Evolutionary conservation across 2,329 filamentous ascomycete species (phyloP), one percentile per base, ranked within the genome.

Genomic region (Arthroderma sp.): DNA sequence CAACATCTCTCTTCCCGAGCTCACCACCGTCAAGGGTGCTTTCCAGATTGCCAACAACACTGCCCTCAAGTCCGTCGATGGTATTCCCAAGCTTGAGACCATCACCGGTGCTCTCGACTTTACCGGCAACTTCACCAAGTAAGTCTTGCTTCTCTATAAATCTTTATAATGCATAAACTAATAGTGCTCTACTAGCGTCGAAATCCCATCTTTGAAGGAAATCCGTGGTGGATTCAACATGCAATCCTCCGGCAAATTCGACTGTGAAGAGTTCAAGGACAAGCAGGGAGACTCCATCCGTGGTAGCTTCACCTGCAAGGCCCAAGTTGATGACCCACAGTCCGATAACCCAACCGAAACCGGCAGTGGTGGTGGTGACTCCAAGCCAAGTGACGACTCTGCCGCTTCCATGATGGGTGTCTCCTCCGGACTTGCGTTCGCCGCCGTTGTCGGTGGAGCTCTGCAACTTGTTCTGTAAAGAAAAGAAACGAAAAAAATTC

Each of bases 31-130:
- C 57, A 78, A 75, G 54, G 88, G 86, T 69, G 86, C 83, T 62
- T 77, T 94, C 62, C 79, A 83, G 55, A 78, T 98, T 59, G 82
- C 84, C 67, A 94, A 94, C 78, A 95, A 96, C 80, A 85, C 86
- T 49, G 70, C 72, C 45, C 75, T 95, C 31, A 55, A 66, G 46
- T 62, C 69, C 49, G 72, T 95, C 46, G 66, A 75, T 52, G 78
- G 77, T 31, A 83, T 96, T 68, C 73, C 75, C 50, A 61, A 71
- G 52, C 75, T 98, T 29, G 60, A 75, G 59, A 75, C 70, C 45
- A 77, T 95, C 48, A 75, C 72, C 52, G 89, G 88, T 68, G 86
- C 86, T 57, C 73, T 96, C 59, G 82, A 86, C 64, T 78, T 94
- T 64, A 80, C 80, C 56, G 91, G 91, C 58, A 83, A 79, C 70